Conservation (phyloP, 495 filamentous ascomycete species). For the Tuber umbilicatum region DNA sequence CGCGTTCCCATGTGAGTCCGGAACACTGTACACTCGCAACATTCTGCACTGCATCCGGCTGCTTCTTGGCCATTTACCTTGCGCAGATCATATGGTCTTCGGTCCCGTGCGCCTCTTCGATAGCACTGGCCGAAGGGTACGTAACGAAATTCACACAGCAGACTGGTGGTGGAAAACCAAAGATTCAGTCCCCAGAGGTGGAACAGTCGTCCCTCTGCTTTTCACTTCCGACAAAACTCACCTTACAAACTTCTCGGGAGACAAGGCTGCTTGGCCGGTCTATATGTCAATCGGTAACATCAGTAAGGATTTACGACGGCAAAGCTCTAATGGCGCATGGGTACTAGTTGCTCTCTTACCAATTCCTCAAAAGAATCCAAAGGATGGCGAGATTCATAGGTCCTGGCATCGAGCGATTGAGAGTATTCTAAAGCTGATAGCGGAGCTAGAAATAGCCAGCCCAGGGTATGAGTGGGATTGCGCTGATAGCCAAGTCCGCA, state of each 20-base stretch:
- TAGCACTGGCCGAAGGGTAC: background rate
- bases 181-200: background rate
- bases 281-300: constrained; percentile 9
- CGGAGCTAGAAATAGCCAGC: background rate
- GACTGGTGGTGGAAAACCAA: constrained; percentile 5
- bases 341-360: background rate
- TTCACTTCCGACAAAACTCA: background rate
- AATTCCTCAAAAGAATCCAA: background rate
- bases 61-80: too few species aligned
- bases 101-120: background rate
- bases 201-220: background rate
- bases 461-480: background rate
- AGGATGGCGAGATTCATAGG: background rate
- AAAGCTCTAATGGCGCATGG: background rate
- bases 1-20: too few species aligned
- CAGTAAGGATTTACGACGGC: background rate
- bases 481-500: background rate
- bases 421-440: background rate
- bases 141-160: constrained; percentile 9
- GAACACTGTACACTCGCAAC: background rate
- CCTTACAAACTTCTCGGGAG: constrained; percentile 11
- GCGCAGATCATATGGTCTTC: background rate
- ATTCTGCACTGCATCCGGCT: background rate
- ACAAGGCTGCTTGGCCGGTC: constrained; percentile 10
- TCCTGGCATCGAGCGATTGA: background rate